These are phyloP conservation scores for Nigrograna mackinnonii DNA, from an alignment of 2,329 filamentous ascomycete genomes.

Conservation along the genomic window DNA sequence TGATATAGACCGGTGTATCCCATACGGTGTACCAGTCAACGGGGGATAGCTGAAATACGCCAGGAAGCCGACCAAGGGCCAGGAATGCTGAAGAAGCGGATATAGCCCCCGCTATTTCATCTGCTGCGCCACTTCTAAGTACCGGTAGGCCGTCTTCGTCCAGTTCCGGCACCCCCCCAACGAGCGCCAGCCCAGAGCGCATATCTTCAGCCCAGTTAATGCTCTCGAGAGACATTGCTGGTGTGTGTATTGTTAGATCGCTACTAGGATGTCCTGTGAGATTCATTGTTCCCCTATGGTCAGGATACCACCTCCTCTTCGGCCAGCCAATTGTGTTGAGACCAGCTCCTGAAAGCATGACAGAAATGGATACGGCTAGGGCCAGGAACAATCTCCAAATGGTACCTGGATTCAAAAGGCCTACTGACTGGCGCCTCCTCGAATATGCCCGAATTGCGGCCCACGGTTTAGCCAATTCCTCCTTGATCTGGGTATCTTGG, in stretches of 20 bases:
- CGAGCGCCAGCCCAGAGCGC: neutral
- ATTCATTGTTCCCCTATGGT: neutral
- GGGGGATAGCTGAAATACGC: neutral
- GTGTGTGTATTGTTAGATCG: neutral
- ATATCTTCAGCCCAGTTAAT: neutral
- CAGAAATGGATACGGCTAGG: neutral
- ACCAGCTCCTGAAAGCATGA: neutral
- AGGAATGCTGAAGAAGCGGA: neutral
- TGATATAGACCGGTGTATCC: neutral
- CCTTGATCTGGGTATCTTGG: neutral
- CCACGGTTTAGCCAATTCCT: neutral
- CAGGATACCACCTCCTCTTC: slow-evolving; percentile 10
- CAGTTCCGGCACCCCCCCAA: neutral
- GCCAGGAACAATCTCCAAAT: neutral
- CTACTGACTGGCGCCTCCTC: neutral
- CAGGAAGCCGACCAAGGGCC: neutral
- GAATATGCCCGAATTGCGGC: neutral
- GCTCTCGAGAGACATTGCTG: neutral
- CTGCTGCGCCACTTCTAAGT: neutral
- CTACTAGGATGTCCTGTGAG: neutral
- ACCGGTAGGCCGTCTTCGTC: neutral
- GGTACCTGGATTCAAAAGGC: neutral
- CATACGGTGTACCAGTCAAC: neutral
- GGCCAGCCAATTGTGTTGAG: slow-evolving; percentile 1
- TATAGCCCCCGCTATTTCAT: neutral